Base-by-base conservation (phyloP, 164 flowering plant species). In the Stephania cephalantha region DNA sequence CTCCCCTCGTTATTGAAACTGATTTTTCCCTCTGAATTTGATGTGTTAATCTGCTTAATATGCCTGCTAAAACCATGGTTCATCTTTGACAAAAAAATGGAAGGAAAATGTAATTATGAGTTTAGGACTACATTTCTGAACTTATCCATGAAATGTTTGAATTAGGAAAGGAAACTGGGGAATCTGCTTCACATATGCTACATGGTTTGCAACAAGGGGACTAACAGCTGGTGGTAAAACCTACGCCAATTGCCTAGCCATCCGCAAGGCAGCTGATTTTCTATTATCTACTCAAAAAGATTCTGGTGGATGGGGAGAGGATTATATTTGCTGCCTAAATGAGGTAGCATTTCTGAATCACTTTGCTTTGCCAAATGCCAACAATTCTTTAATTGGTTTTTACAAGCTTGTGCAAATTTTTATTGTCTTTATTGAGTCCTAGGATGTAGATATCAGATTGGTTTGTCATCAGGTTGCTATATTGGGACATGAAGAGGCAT, bases 251-350 rank as follows among this genome's bases (percentile, higher is more conserved):
- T 71, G 90, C 77, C 1, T 22, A 0, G 52, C 75, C 58, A 70
- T 89, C 9, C 71, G 84, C 53, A 85, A 58, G 55, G 90, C 87
- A 9, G 80, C 82, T 65, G 71, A 81, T 52, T 87, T 86, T 78
- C 50, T 86, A 10, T 73, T 89, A 20, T 83, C 88, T 44, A 85
- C 74, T 30, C 89, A 87, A 46, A 78, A 75, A 15, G 30, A 7
- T 25, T 78, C 75, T 35, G 90, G 90, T 65, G 90, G 91, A 0
- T 88, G 91, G 91, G 89, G 91, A 69, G 91, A 88, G 78, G 86
- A 88, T 73, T 86, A 87, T 22, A 82, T 79, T 63, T 88, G 90
- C 5, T 76, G 80, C 69, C 78, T 80, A 61, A 35, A 85, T 25
- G 82, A 87, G 86, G 91, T 87, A 64, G 6, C 6, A 64, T 64